Evolutionary conservation across 306 rosid genomes (phyloP), one percentile per base, ranked within the genome.

Genomic region (Trifolium dubium): DNA sequence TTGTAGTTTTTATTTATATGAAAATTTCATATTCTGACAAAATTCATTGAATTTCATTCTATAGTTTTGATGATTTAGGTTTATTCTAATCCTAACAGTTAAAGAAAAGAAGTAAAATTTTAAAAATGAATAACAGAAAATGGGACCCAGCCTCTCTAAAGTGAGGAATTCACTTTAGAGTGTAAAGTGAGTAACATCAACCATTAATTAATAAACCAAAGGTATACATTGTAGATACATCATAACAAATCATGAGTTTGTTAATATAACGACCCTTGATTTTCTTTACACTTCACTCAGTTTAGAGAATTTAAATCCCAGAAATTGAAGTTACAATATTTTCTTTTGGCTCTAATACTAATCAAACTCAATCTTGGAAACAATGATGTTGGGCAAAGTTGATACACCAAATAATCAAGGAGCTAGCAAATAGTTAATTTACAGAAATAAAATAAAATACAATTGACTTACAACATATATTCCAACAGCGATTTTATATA

Each of bases 11-110:
- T 11, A n/a, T 34, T 23, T 23, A 23, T 23, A 54, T 29, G 64
- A 60, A 60, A 15, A 40, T 70, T 64, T 19, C 51, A 46, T 47
- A 23, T 69, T 67, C 29, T 70, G 78, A 79, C 44, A 32, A 23
- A 23, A 19, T 11, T 7, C 53, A 30, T 28, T 64, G 65, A 46
- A 23, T 71, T 67, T 72, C 56, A 14, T 47, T 66, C 35, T n/a
- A 18, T 71, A 50, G 41, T 29, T 18, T 28, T 70, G 56, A 56
- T 74, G 58, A 4, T 60, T 66, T 74, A 29, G 15, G 72, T 61
- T 34, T 71, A 46, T 65, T 76, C 30, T 43, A 7, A 69, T 66
- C 51, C 43, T 51, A 17, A 8, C 35, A 14, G 47, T 67, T 19
- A n/a, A 30, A 60, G 37, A 61, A 13, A 6, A 14, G 28, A 59